Evolutionary conservation across 306 rosid genomes (phyloP).

Genomic region (Ormosia semicastrata): DNA sequence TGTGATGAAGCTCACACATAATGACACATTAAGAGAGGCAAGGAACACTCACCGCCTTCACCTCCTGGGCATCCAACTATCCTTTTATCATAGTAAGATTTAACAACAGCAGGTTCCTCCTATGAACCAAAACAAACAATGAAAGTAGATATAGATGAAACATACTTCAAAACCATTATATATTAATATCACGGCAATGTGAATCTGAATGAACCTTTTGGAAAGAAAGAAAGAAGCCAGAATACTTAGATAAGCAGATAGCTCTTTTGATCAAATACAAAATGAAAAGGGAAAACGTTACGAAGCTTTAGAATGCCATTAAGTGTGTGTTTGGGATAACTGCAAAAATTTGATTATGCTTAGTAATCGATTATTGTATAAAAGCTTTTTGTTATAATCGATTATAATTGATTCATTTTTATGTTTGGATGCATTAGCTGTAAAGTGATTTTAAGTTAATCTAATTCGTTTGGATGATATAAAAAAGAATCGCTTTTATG

Average conservation of each 20-base stretch:
- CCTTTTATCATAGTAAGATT: conserved; percentile 80
- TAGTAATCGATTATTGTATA: no score
- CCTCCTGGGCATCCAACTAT: conserved; percentile 97
- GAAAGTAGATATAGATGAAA: conserved; percentile 3
- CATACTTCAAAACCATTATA: neutral
- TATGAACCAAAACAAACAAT: conserved; percentile 30
- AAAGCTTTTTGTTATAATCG: no score
- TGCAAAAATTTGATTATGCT: no score
- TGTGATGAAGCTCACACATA: conserved; percentile 3
- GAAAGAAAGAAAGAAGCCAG: conserved; percentile 11
- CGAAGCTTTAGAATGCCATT: neutral
- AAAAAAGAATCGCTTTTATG: no score
- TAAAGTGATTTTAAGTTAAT: no score
- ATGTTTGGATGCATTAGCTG: no score
- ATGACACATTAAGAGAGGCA: conserved; percentile 1
- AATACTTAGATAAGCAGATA: conserved; percentile 1
- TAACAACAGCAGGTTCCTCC: conserved; percentile 86
- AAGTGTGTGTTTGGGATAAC: no score
- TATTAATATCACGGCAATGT: neutral
- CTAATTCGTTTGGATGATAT: no score
- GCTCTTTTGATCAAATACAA: neutral
- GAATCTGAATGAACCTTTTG: conserved; percentile 1
- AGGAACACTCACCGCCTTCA: conserved; percentile 75
- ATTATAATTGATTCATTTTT: no score
- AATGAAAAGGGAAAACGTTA: neutral